phyloP scores from a whole-genome alignment of 2,329 filamentous ascomycete genomes.

The Chaetomiaceae sp. region DNA sequence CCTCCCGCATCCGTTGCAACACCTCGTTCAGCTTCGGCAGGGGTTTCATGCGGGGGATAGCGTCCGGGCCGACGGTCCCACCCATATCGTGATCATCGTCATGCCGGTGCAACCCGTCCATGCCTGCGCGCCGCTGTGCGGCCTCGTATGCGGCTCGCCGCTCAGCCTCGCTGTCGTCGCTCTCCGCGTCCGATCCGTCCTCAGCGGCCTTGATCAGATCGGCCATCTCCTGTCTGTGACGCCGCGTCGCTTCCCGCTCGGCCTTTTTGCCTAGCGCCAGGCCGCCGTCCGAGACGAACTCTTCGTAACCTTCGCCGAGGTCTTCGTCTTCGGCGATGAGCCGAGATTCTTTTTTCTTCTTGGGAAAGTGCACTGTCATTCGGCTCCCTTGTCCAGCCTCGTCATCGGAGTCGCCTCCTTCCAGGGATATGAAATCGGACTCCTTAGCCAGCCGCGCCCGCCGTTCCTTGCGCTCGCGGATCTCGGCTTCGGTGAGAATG shows the following conservation, averaged over 20 bases:
- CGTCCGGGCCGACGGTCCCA: conserved; percentile 33
- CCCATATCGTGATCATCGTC: conserved; percentile 39
- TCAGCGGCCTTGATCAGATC: conserved; percentile 79
- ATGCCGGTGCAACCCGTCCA: conserved; percentile 62
- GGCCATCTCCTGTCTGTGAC: conserved; percentile 72
- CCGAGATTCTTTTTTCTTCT: conserved; percentile 66
- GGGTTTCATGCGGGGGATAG: conserved; percentile 66
- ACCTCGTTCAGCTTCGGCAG: conserved; percentile 69
- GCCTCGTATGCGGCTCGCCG: conserved; percentile 79
- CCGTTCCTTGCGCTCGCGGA: conserved; percentile 85
- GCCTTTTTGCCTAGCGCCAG: conserved; percentile 75
- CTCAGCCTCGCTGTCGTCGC: conserved; percentile 60
- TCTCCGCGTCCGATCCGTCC: conserved; percentile 44
- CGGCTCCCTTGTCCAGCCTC: conserved; percentile 26
- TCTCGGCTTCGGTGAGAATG: conserved; percentile 80
- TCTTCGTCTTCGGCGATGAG: conserved; percentile 86
- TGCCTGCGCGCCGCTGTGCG: conserved; percentile 80
- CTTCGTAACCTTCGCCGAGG: conserved; percentile 87
- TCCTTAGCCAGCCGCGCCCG: conserved; percentile 72
- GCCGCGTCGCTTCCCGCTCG: conserved; percentile 64
- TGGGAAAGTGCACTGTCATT: conserved; percentile 29
- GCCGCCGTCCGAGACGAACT: conserved; percentile 80
- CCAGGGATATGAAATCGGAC: conserved; percentile 62
- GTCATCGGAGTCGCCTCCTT: conserved; percentile 51
- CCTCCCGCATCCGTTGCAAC: conserved; percentile 58